These are phyloP conservation scores for Hericium rajendrae DNA, from an alignment of 768 basidiomycete species.

Conservation along the genomic window DNA sequence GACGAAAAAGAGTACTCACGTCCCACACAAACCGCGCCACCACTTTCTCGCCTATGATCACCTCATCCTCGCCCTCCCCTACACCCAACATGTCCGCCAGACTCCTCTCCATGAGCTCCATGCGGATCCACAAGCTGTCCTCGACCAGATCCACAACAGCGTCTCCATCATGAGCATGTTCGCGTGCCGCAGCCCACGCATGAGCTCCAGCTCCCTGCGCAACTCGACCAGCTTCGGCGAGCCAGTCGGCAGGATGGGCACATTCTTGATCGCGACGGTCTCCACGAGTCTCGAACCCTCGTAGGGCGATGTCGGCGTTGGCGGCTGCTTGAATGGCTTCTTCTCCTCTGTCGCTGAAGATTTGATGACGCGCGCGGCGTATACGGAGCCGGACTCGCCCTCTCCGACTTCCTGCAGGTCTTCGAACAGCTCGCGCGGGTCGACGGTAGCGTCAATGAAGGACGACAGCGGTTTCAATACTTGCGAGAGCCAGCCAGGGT, in stretches of 20 bases:
- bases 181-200: slow-evolving; percentile 48
- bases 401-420: slow-evolving; percentile 74
- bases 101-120: slow-evolving; percentile 87
- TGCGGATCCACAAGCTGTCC: slow-evolving; percentile 67
- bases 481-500: slow-evolving; percentile 53
- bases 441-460: slow-evolving; percentile 52
- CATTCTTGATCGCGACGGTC: slow-evolving; percentile 70
- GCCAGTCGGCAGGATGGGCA: slow-evolving; percentile 48
- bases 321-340: slow-evolving; percentile 4
- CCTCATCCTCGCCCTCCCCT: slow-evolving; percentile 56
- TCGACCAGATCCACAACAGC: slow-evolving; percentile 50
- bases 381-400: slow-evolving; percentile 73
- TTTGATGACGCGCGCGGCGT: slow-evolving; percentile 27
- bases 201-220: slow-evolving; percentile 46
- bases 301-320: slow-evolving; percentile 11
- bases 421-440: slow-evolving; percentile 55
- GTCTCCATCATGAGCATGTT: slow-evolving; percentile 61
- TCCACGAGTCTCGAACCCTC: neutral
- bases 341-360: neutral
- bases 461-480: slow-evolving; percentile 49
- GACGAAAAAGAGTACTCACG: slow-evolving; percentile 34
- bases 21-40: slow-evolving; percentile 71
- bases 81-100: slow-evolving; percentile 69
- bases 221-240: slow-evolving; percentile 58
- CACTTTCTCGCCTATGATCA: slow-evolving; percentile 54